Evolutionary conservation across 2,329 filamentous ascomycete species (phyloP).

Genomic region (Colletotrichum sp.): DNA sequence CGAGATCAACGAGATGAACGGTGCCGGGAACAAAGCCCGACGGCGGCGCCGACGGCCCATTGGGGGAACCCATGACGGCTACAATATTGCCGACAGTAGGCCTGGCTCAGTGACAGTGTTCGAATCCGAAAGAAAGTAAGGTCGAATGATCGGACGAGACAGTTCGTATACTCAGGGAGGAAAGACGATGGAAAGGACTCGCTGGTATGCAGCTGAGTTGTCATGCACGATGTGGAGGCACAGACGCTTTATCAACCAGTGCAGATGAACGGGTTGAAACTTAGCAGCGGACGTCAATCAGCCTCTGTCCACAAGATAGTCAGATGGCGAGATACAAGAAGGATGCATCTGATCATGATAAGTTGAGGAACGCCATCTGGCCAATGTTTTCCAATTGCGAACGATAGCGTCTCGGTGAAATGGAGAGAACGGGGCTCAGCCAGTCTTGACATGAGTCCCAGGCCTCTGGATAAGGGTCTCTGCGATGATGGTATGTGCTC

Average conservation of each 20-base stretch:
- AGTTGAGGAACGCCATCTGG: background rate
- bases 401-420: background rate
- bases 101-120: accelerated
- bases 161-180: background rate
- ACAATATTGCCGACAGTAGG: background rate
- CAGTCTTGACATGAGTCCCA: background rate
- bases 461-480: background rate
- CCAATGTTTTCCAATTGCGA: background rate
- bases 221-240: background rate
- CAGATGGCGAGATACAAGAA: background rate
- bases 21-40: slow-evolving; percentile 38
- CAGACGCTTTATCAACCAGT: background rate
- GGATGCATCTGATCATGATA: background rate
- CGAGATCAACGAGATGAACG: slow-evolving; percentile 43
- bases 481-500: background rate
- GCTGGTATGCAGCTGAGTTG: background rate
- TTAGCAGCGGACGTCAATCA: background rate
- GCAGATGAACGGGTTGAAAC: background rate
- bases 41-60: background rate
- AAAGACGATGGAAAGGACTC: background rate
- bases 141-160: background rate
- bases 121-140: background rate
- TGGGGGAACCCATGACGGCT: background rate
- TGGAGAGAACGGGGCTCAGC: background rate
- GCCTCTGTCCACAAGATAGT: background rate